Conservation (phyloP, 2,329 filamentous ascomycete genomes). For the Paracoccidioides lutzii region DNA sequence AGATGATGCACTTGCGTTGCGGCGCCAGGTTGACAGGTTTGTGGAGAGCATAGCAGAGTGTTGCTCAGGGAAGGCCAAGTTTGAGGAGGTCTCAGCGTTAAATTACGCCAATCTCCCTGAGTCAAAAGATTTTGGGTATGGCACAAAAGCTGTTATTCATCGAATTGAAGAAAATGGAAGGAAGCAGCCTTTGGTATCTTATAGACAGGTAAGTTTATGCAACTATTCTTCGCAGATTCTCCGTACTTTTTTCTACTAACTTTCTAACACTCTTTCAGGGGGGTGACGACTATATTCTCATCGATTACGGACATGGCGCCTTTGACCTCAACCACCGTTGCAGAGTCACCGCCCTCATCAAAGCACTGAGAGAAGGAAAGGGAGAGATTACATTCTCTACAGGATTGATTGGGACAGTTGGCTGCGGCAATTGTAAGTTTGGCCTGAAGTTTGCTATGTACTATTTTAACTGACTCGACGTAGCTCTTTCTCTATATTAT, state of each 20-base stretch:
- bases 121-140: conserved; percentile 8
- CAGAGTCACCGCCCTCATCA: conserved; percentile 42
- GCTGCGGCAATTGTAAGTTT: conserved; percentile 31
- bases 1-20: conserved; percentile 37
- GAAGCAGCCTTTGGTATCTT: conserved; percentile 29
- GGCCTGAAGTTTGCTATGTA: neutral
- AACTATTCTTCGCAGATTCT: too few species aligned
- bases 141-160: conserved; percentile 22
- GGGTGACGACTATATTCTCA: conserved; percentile 41
- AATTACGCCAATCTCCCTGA: conserved; percentile 15
- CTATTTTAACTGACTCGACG: neutral
- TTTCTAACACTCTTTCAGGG: conserved; percentile 26
- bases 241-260: neutral
- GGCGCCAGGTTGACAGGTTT: conserved; percentile 34
- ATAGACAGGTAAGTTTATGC: conserved; percentile 24
- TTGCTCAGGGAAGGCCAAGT: conserved; percentile 21
- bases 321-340: conserved; percentile 47
- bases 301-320: conserved; percentile 45
- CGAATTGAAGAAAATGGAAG: conserved; percentile 21
- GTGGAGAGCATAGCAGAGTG: conserved; percentile 32
- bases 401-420: conserved; percentile 39
- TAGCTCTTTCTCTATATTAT: conserved; percentile 35
- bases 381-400: conserved; percentile 26
- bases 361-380: conserved; percentile 28
- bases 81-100: conserved; percentile 23